Conservation (phyloP, 768 basidiomycete species). For the Infundibulicybe gibba region DNA sequence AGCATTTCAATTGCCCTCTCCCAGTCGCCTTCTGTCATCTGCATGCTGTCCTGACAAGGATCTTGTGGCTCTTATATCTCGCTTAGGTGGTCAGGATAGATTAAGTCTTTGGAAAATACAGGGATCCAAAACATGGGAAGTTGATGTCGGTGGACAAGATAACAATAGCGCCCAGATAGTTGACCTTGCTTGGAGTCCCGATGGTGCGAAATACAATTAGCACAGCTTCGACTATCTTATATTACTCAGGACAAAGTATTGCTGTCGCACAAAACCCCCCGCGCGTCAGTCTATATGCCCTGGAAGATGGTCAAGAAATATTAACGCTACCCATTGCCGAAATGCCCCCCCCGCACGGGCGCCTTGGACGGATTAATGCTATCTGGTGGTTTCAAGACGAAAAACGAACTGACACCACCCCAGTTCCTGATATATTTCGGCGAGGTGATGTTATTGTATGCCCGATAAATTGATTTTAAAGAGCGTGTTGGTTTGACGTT, state of each 20-base stretch:
- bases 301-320: constrained; percentile 69
- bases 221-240: constrained; percentile 5
- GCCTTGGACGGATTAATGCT: constrained; percentile 32
- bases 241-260: constrained; percentile 55
- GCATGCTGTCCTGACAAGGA: constrained; percentile 89
- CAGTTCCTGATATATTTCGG: constrained; percentile 76
- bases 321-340: constrained; percentile 37
- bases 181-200: constrained; percentile 78
- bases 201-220: constrained; percentile 40
- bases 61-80: constrained; percentile 63
- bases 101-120: constrained; percentile 80
- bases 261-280: constrained; percentile 71
- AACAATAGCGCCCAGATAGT: constrained; percentile 44
- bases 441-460: constrained; percentile 62
- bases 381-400: constrained; percentile 74
- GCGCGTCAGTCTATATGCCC: constrained; percentile 65
- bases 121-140: constrained; percentile 80
- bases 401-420: constrained; percentile 28
- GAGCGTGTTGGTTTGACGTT: too few species aligned
- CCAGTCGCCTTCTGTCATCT: constrained; percentile 53
- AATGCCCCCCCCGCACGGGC: constrained; percentile 10
- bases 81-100: constrained; percentile 63
- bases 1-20: constrained; percentile 35
- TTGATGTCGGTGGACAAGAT: constrained; percentile 49
- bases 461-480: background rate